A percentile compares a stretch with the other conserved stretches of the same genome.
Evolutionary conservation across 2,329 filamentous ascomycete genomes (phyloP).

Genomic region (Penicillium sp.): DNA sequence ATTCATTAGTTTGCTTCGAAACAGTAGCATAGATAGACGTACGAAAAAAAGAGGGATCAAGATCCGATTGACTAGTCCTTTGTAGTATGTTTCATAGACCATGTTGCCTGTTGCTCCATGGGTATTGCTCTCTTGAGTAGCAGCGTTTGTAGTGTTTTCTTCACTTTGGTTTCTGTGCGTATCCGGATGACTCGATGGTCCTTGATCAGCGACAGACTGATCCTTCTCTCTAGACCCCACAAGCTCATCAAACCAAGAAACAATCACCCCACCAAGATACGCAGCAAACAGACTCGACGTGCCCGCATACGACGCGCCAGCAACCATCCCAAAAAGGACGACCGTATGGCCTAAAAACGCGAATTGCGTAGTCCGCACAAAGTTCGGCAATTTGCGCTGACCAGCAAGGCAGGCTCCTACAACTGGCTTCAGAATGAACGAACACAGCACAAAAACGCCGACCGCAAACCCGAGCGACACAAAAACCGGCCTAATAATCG

Average conservation of each 20-base stretch:
- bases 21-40: conserved; percentile 23
- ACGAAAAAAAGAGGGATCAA: conserved; percentile 72
- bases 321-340: conserved; percentile 45
- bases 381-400: neutral
- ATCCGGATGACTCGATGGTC: neutral
- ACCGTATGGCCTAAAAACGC: conserved; percentile 42
- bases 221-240: neutral
- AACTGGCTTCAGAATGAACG: neutral
- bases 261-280: conserved; percentile 52
- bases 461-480: conserved; percentile 42
- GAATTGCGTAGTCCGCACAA: conserved; percentile 14
- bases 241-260: conserved; percentile 48
- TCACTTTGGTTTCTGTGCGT: neutral
- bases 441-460: conserved; percentile 26
- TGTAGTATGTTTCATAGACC: conserved; percentile 48
- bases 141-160: neutral
- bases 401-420: neutral
- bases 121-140: neutral
- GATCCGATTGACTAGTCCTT: conserved; percentile 46
- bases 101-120: conserved; percentile 19
- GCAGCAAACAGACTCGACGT: conserved; percentile 56
- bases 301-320: conserved; percentile 51
- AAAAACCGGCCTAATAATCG: conserved; percentile 49
- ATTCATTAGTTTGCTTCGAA: neutral
- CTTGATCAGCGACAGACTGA: neutral